These are phyloP conservation scores for Spatholobus suberectus DNA, from an alignment of 306 rosid species.

Conservation along the genomic window DNA sequence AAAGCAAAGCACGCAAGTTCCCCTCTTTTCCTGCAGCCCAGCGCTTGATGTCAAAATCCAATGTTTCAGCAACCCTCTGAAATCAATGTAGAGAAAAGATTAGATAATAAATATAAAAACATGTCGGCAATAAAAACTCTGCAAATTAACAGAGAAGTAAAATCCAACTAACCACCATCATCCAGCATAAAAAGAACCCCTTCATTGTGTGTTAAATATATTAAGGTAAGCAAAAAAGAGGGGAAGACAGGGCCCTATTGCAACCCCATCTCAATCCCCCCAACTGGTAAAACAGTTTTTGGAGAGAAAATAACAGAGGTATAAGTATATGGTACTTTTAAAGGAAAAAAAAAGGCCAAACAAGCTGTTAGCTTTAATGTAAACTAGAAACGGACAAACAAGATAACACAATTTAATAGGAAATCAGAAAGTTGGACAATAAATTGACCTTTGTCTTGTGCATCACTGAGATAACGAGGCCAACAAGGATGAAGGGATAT, in stretches of 20 bases:
- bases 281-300: not conserved
- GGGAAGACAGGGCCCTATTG: not conserved
- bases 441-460: not conserved
- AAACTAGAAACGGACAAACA: conserved; percentile 24
- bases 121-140: not conserved
- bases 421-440: conserved; percentile 33
- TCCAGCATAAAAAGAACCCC: conserved; percentile 2
- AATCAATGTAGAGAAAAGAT: conserved; percentile 39
- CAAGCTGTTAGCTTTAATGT: not conserved
- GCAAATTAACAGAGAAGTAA: conserved; percentile 21
- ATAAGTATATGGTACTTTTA: not conserved
- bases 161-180: conserved; percentile 21
- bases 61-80: conserved; percentile 86
- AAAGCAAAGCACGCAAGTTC: conserved; percentile 89
- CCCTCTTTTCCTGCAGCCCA: conserved; percentile 99
- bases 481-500: not conserved
- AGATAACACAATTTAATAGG: conserved; percentile 18
- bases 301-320: not conserved
- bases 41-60: conserved; percentile 94
- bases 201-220: conserved; percentile 13
- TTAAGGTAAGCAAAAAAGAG: conserved; percentile 4
- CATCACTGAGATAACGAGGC: conserved; percentile 12
- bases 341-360: not conserved
- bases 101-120: conserved; percentile 29
- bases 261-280: not conserved